phyloP scores from a whole-genome alignment of 2,329 filamentous ascomycete genomes.

The Scopulariopsis brevicaulis region DNA sequence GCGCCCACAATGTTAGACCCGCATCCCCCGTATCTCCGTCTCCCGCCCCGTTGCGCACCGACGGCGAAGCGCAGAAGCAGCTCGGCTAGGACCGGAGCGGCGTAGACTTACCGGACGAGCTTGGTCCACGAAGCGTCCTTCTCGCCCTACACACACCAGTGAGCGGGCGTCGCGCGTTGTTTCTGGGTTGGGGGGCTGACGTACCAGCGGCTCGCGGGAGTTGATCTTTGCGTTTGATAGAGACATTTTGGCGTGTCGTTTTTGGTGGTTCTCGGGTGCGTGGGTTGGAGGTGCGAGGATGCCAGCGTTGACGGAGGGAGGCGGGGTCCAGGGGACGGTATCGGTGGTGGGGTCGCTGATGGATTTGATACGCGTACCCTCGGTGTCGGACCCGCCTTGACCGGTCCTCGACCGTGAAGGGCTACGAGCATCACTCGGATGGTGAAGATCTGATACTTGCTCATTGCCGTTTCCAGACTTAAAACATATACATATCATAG shows the following conservation, averaged over 20 bases:
- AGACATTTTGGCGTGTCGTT: slow-evolving; percentile 4
- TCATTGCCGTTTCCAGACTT: too few species aligned
- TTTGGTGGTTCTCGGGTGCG: neutral
- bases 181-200: neutral
- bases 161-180: neutral
- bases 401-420: too few species aligned
- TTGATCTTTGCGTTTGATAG: slow-evolving; percentile 7
- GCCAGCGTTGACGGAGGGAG: too few species aligned
- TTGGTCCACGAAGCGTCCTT: slow-evolving; percentile 48
- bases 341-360: neutral
- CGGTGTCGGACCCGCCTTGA: neutral
- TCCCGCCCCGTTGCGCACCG: neutral
- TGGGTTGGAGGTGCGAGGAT: neutral
- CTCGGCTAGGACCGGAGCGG: neutral
- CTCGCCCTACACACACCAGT: slow-evolving; percentile 22
- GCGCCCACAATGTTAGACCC: neutral
- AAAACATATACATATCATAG: too few species aligned
- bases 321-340: too few species aligned
- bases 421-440: too few species aligned
- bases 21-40: neutral
- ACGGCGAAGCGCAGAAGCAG: neutral
- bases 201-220: slow-evolving; percentile 7
- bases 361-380: neutral
- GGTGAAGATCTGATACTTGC: too few species aligned
- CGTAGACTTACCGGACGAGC: slow-evolving; percentile 38